These are phyloP conservation scores for Boehmeria nivea DNA, from an alignment of 306 rosid species.

Conservation along the genomic window DNA sequence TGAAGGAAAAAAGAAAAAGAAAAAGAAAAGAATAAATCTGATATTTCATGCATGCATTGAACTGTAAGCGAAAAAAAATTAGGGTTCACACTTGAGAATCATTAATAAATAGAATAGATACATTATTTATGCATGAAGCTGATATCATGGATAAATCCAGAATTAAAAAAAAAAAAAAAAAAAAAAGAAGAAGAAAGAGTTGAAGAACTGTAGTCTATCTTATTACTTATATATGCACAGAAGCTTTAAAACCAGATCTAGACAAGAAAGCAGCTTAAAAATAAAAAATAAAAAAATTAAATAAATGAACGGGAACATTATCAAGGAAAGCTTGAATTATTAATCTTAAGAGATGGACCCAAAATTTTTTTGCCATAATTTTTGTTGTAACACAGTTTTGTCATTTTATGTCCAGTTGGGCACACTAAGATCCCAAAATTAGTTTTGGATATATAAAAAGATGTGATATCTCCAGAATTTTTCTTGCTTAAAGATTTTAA, in stretches of 20 bases:
- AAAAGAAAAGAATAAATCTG: no score
- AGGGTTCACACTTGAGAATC: no score
- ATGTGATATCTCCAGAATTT: no score
- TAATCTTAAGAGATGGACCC: conserved; percentile 16
- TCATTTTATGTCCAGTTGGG: conserved; percentile 18
- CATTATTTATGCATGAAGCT: no score
- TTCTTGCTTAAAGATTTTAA: no score
- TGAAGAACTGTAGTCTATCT: background rate
- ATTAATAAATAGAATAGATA: no score
- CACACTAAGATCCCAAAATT: conserved; percentile 17
- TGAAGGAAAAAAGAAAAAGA: no score
- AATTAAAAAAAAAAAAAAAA: no score
- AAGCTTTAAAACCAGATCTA: background rate
- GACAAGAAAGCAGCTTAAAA: conserved; percentile 1
- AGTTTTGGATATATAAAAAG: background rate
- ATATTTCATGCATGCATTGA: background rate
- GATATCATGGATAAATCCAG: no score
- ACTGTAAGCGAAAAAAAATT: no score
- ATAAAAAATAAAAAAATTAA: background rate
- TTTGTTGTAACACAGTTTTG: conserved; percentile 22
- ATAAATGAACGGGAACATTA: background rate
- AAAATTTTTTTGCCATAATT: conserved; percentile 5
- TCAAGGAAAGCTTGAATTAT: conserved; percentile 9
- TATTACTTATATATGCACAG: no score
- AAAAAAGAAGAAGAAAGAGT: background rate